These are phyloP conservation scores for Toxicodendron radicans DNA, from an alignment of 345 rosid species.

Conservation along the genomic window DNA sequence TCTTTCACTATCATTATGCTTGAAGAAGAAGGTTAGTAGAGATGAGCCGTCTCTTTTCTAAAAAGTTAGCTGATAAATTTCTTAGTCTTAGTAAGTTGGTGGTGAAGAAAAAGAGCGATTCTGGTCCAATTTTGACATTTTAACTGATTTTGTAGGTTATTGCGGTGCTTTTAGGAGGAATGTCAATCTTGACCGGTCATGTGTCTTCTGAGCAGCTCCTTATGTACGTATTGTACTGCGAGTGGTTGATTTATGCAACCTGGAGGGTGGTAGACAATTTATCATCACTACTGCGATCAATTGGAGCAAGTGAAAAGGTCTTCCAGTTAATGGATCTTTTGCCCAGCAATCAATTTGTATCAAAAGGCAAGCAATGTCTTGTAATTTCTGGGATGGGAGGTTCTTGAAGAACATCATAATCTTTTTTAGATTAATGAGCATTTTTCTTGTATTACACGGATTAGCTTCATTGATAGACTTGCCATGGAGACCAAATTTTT, in stretches of 20 bases:
- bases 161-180: slow-evolving; percentile 50
- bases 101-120: neutral
- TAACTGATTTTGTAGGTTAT: slow-evolving; percentile 31
- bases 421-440: neutral
- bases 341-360: slow-evolving; percentile 33
- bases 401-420: neutral
- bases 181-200: slow-evolving; percentile 36
- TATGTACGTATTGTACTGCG: slow-evolving; percentile 48
- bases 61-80: neutral
- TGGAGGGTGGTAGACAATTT: slow-evolving; percentile 51
- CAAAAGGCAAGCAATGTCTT: slow-evolving; percentile 35
- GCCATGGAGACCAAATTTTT: neutral
- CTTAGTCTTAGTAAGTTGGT: neutral
- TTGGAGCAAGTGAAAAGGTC: slow-evolving; percentile 52
- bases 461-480: slow-evolving; percentile 7
- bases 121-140: neutral
- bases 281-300: slow-evolving; percentile 36
- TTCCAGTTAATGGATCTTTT: slow-evolving; percentile 42
- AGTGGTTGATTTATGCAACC: slow-evolving; percentile 58
- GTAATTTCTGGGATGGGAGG: neutral
- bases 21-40: neutral
- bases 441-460: slow-evolving; percentile 2
- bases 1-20: neutral
- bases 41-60: neutral
- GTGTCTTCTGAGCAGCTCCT: slow-evolving; percentile 41